Base-by-base conservation (phyloP, 345 rosid species). In the Boechera stricta region DNA sequence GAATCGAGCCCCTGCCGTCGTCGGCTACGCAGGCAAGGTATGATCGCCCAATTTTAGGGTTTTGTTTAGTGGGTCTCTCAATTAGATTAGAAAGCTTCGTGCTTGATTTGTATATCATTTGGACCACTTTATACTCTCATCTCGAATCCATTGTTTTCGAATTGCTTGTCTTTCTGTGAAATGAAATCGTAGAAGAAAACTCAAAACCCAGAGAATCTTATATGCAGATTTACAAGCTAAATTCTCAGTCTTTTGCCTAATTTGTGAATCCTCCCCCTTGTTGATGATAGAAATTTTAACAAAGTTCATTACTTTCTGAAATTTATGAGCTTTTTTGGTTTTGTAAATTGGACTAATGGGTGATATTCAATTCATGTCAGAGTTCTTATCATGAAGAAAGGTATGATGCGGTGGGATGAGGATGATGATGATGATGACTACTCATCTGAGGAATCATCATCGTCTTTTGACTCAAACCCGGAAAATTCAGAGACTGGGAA, bases 321-420 rank as follows among this genome's bases (percentile, higher is more conserved):
- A 47, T 8, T 51, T 21, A 5, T 11, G 38, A 31, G 48, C 21
- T 39, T 41, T 64, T 41, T 42, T 13, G 15, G 59, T 47, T 10
- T 24, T 56, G 16, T 38, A 7, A 28, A 59, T 45, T 56, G 60
- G 36, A 64, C 61, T 64, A 24, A 63, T 35, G 0, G 39, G 1
- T 21, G 4, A 38, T 33, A 56, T 65, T 70, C 9, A 7, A 21
- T 72, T 78, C 6, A 4, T 71, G 18, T 45, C 67, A 71, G 67
- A 57, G 67, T 0, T 35, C 3, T 45, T 53, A 56, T 5, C 26
- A 78, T 65, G 77, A 72, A 65, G 77, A 72, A 78, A 72, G 28
- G 81, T 65, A 31, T 15, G 73, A 65, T 78, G 81, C 68, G 57
- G 52, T 72, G 81, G 77, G 77, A 64, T 74, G 64, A 16, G 16